Evolutionary conservation across 1,284 basidiomycete genomes (phyloP).

Genomic region (Phellinidium pouzarii): DNA sequence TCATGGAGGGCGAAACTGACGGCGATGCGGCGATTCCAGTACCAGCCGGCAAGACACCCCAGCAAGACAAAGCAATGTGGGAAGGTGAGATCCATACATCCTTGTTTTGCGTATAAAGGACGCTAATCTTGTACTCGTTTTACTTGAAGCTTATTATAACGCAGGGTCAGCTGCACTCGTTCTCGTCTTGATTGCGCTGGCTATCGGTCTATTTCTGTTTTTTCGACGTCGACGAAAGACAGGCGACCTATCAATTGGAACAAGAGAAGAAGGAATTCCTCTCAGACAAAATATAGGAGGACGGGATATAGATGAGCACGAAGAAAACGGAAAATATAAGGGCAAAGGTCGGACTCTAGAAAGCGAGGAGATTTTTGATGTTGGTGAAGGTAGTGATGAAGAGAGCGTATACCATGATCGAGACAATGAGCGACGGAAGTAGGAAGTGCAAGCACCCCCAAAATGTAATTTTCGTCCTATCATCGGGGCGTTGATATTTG

Average conservation of each 20-base stretch:
- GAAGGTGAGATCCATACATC: slow-evolving; percentile 48
- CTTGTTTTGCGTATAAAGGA: background rate
- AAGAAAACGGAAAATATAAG: slow-evolving; percentile 29
- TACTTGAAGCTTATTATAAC: slow-evolving; percentile 75
- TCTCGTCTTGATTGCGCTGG: slow-evolving; percentile 64
- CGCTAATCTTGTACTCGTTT: slow-evolving; percentile 3
- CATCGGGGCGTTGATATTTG: background rate
- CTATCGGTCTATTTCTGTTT: slow-evolving; percentile 71
- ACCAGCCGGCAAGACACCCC: slow-evolving; percentile 46
- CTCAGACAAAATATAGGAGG: slow-evolving; percentile 35
- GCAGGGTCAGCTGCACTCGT: slow-evolving; percentile 83
- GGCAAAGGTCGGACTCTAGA: slow-evolving; percentile 36
- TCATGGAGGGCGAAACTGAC: slow-evolving; percentile 39
- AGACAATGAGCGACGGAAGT: slow-evolving; percentile 7
- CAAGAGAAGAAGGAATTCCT: slow-evolving; percentile 50
- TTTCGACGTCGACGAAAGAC: slow-evolving; percentile 52
- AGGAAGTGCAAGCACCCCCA: background rate
- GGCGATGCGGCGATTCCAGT: slow-evolving; percentile 30
- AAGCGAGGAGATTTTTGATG: slow-evolving; percentile 37
- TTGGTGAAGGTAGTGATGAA: slow-evolving; percentile 37
- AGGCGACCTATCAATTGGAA: slow-evolving; percentile 26
- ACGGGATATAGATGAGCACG: slow-evolving; percentile 29
- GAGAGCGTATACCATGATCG: slow-evolving; percentile 27
- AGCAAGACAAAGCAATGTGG: slow-evolving; percentile 79
- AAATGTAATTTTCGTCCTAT: background rate